Evolutionary conservation across 2,329 filamentous ascomycete species (phyloP), one percentile per base, ranked within the genome.

Genomic region (Fusarium beomiforme): DNA sequence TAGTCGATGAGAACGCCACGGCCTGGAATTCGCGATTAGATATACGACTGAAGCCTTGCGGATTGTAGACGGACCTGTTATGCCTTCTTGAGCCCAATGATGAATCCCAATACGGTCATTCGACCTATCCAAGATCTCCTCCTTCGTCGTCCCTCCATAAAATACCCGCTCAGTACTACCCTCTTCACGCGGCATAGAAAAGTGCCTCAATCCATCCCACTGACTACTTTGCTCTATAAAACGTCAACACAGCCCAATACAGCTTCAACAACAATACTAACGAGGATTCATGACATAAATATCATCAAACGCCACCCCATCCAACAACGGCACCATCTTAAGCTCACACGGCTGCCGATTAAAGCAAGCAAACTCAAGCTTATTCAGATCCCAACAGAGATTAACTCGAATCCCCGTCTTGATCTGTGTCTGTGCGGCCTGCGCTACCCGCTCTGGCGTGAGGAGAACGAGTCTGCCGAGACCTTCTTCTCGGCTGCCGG

Each of bases 361-460:
- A 69, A 89, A 85, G 65, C 86, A 85, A 3, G 87, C 85, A 69
- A 85, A 83, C 62, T 89, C 86, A 5, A 89, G 78, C 71, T 89
- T 89, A 23, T 83, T 85, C 65, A 89, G 75, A 26, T 87, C 84
- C 87, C 87, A 89, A 29, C 83, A 83, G 41, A 90, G 80, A 13
- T 84, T 84, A 26, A 88, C 83, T 34, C 86, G 81, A 23, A 80
- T 80, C 16, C 88, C 88, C 1, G 83, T 85, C 41, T 80, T 81
- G 71, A 89, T 88, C 70, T 87, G 84, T 8, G 80, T 79, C 8
- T 81, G 79, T 5, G 87, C 87, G 1, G 85, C 73, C 8, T 51
- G 82, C 24, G 80, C 79, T 9, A 84, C 82, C 6, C 89, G 85
- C 3, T 87, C 81, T 3, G 86, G 84, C 0, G 87, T 89, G 29